These are phyloP conservation scores for Immersiporthe knoxdaviesiana DNA, from an alignment of 2,329 filamentous ascomycete genomes.

Conservation along the genomic window DNA sequence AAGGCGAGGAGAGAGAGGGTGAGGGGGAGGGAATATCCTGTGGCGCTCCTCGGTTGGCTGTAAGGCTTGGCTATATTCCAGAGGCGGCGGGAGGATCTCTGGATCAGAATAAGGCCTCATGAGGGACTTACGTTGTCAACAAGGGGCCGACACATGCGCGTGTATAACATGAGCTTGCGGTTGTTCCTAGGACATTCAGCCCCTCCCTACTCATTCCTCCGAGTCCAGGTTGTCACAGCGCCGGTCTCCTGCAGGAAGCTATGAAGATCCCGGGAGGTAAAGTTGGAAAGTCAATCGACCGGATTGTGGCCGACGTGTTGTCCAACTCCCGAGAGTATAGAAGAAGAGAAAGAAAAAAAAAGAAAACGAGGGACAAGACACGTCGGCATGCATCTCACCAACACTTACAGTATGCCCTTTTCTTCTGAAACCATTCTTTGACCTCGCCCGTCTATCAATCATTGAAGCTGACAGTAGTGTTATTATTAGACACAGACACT, in stretches of 20 bases:
- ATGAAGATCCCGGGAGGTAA: not conserved
- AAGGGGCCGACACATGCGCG: not conserved
- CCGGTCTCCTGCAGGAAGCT: not conserved
- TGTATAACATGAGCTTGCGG: not conserved
- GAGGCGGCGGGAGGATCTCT: not conserved
- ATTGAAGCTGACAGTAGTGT: not conserved
- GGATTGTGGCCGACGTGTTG: constrained; percentile 26
- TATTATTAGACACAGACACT: not conserved
- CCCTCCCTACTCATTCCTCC: not conserved
- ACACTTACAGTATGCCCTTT: constrained; percentile 9
- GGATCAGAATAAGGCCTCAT: not conserved
- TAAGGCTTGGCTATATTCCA: not conserved
- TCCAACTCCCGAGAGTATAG: constrained; percentile 16
- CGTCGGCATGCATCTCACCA: constrained; percentile 23
- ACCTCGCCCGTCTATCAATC: not conserved
- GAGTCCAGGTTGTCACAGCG: not conserved
- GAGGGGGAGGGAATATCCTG: too few relatives aligned
- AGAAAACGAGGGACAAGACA: constrained; percentile 15
- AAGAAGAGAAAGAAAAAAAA: not conserved
- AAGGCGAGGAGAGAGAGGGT: not conserved
- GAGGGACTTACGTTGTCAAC: not conserved
- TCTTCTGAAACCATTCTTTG: not conserved
- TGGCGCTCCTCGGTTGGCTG: not conserved
- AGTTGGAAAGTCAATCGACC: not conserved
- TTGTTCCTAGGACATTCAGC: not conserved